These are phyloP conservation scores for Annulohypoxylon bovei DNA, from an alignment of 495 filamentous ascomycete genomes.

Conservation along the genomic window DNA sequence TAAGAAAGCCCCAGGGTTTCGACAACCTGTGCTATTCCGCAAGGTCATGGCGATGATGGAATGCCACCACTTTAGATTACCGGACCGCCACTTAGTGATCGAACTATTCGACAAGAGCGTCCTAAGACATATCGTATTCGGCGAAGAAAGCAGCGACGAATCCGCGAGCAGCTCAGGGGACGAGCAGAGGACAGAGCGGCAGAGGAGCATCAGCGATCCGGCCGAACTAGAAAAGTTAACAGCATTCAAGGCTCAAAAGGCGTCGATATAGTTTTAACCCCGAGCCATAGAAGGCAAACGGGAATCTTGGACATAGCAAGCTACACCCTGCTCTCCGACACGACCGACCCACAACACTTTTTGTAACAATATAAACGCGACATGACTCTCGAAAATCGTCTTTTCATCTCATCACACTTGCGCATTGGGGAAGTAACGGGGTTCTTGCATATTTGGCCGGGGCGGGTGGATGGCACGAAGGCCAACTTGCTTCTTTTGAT, in stretches of 20 bases:
- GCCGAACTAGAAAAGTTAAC: conserved; percentile 47
- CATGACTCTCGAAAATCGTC: conserved; percentile 17
- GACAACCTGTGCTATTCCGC: conserved; percentile 77
- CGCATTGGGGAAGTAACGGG: background rate
- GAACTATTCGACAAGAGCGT: conserved; percentile 94
- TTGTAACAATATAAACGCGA: conserved; percentile 25
- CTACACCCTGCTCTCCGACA: background rate
- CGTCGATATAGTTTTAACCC: conserved; percentile 33
- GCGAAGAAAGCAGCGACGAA: conserved; percentile 56
- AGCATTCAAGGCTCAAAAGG: conserved; percentile 23
- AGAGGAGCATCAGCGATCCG: conserved; percentile 62
- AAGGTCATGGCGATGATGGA: conserved; percentile 88
- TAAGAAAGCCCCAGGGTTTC: conserved; percentile 72
- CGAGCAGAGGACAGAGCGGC: conserved; percentile 60
- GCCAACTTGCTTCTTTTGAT: background rate
- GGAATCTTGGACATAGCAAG: background rate
- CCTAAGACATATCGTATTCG: conserved; percentile 78
- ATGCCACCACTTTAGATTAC: conserved; percentile 86
- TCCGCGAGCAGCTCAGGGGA: conserved; percentile 53
- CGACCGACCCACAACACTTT: background rate
- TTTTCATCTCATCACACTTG: background rate
- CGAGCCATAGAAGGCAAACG: background rate
- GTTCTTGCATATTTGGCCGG: conserved; percentile 15
- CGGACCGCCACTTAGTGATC: conserved; percentile 84
- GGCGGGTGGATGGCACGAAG: background rate